A percentile compares a stretch with the other conserved stretches of the same genome.
These are phyloP conservation scores for Trypanosoma conorhini DNA, from an alignment of 208 protist species.

Conservation along the genomic window DNA sequence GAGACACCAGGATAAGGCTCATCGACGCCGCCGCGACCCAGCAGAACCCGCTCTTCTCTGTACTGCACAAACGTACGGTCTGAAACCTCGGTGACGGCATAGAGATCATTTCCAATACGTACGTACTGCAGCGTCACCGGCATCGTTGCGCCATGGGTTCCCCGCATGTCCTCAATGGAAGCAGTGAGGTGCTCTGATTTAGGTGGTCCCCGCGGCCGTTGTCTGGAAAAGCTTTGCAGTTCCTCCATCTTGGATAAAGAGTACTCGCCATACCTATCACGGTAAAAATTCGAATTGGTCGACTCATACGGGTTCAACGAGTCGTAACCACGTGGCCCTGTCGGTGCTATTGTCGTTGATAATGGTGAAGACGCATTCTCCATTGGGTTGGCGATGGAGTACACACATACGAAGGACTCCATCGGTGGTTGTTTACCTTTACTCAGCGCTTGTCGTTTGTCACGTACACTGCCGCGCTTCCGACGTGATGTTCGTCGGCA, in stretches of 20 bases:
- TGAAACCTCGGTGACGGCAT: conserved; percentile 59
- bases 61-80: conserved; percentile 76
- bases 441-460: background rate
- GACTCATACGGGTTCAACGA: background rate
- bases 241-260: background rate
- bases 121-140: conserved; percentile 55
- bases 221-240: background rate
- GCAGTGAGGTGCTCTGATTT: background rate
- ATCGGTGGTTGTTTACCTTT: background rate
- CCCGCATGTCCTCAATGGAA: background rate
- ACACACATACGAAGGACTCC: conserved; percentile 16
- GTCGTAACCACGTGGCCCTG: too few species aligned
- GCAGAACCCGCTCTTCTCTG: conserved; percentile 52
- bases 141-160: conserved; percentile 39
- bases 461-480: background rate
- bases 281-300: background rate
- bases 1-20: background rate
- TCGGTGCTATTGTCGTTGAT: background rate
- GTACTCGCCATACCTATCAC: background rate
- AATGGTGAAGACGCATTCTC: background rate
- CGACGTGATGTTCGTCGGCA: background rate
- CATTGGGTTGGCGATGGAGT: background rate
- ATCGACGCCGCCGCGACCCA: background rate
- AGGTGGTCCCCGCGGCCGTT: background rate
- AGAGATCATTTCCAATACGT: conserved; percentile 66